Conservation (phyloP, 139 green algal genomes). For the Medakamo hakoo region DNA sequence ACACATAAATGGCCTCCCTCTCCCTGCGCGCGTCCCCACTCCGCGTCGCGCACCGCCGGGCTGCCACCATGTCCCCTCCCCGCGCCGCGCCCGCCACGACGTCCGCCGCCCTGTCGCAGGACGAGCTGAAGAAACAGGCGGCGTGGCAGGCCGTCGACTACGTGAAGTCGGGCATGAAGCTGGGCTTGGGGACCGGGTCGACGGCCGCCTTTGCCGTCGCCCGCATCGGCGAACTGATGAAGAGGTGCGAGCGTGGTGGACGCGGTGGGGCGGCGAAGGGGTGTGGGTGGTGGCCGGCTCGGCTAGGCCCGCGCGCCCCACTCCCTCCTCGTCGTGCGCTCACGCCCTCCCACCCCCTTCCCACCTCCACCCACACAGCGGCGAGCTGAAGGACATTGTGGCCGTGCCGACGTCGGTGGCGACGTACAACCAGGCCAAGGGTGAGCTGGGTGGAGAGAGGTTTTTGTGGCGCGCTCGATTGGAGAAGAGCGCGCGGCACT, state of each 20-base stretch:
- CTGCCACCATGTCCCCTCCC: not conserved
- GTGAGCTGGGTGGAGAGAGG: constrained; percentile 8
- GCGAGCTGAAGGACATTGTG: constrained; percentile 89
- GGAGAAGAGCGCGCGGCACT: too few species aligned
- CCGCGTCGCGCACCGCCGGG: not conserved
- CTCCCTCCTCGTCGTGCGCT: too few species aligned
- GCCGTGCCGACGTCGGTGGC: constrained; percentile 82
- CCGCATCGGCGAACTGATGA: constrained; percentile 82
- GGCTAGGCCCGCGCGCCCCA: too few species aligned
- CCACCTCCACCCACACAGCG: too few species aligned
- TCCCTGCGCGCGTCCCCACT: not conserved
- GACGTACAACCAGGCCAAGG: constrained; percentile 80
- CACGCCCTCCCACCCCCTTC: too few species aligned
- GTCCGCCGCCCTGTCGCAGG: constrained; percentile 36
- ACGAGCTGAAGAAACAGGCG: constrained; percentile 91
- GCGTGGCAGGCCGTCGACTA: constrained; percentile 94
- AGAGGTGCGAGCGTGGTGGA: too few species aligned
- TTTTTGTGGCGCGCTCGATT: not conserved
- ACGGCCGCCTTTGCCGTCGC: constrained; percentile 98
- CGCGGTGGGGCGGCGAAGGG: too few species aligned
- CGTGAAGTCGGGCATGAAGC: constrained; percentile 86
- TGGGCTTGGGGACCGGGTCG: constrained; percentile 94
- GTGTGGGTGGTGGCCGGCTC: too few species aligned
- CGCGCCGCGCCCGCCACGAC: not conserved
- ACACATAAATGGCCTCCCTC: too few species aligned